These are phyloP conservation scores for Morella rubra DNA, from an alignment of 306 rosid species.

Conservation along the genomic window DNA sequence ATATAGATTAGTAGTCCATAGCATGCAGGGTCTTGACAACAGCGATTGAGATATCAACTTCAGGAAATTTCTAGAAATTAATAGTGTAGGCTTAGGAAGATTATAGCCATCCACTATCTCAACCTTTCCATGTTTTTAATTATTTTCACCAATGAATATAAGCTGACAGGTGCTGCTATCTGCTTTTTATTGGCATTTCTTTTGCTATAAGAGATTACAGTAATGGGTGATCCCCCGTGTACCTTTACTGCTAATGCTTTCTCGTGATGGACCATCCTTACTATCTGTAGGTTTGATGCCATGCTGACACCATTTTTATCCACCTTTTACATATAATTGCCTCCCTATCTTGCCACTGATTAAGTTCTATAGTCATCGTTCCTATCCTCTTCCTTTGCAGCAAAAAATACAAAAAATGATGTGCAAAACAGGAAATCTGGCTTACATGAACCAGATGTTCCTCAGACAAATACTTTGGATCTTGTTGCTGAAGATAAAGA, in stretches of 20 bases:
- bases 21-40: background rate
- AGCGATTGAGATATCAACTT: background rate
- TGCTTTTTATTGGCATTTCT: background rate
- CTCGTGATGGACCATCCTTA: background rate
- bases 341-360: background rate
- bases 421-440: slow-evolving; percentile 31
- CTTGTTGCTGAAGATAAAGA: slow-evolving; percentile 35
- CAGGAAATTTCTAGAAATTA: slow-evolving; percentile 9
- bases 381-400: slow-evolving; percentile 44
- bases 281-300: background rate
- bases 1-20: background rate
- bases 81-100: slow-evolving; percentile 21
- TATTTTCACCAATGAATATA: background rate
- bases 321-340: background rate
- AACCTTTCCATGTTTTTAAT: background rate
- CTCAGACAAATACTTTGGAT: slow-evolving; percentile 28
- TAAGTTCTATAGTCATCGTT: slow-evolving; percentile 19
- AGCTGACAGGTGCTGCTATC: background rate
- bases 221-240: background rate
- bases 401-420: slow-evolving; percentile 46
- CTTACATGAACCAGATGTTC: slow-evolving; percentile 37
- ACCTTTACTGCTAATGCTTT: slow-evolving; percentile 11
- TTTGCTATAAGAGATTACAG: background rate
- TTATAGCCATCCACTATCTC: slow-evolving; percentile 13
- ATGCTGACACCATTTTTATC: background rate